Conservation (phyloP, 148 eudicot genomes). For the Camellia granthamiana region DNA sequence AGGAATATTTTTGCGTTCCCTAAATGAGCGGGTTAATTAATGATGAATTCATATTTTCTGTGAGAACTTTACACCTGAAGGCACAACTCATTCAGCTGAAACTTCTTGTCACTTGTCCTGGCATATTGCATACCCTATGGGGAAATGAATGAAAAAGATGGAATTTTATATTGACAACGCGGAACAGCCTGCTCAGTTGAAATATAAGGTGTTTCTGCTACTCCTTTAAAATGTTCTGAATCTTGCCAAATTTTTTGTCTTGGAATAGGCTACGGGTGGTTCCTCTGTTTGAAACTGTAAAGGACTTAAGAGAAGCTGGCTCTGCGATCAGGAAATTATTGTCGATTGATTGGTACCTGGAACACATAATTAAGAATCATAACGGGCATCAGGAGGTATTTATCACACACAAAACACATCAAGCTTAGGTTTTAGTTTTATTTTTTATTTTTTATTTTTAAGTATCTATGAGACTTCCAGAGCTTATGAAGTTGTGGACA, state of each 20-base stretch:
- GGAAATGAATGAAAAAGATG: not conserved
- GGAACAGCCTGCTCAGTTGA: not conserved
- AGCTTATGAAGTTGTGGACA: slow-evolving; percentile 29
- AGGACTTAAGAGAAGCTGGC: slow-evolving; percentile 86
- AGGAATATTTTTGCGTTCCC: not conserved
- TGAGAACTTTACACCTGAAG: not conserved
- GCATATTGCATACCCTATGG: not conserved
- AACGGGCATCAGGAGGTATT: slow-evolving; percentile 84
- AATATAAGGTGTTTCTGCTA: not conserved
- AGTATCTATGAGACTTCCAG: slow-evolving; percentile 3
- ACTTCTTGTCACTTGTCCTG: not conserved
- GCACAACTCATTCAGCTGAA: not conserved
- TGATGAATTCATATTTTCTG: not conserved
- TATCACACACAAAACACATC: not conserved
- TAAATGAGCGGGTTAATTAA: not conserved
- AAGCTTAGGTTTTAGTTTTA: not conserved
- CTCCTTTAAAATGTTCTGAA: not conserved
- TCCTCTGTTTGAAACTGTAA: slow-evolving; percentile 90
- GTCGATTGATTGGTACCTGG: slow-evolving; percentile 84
- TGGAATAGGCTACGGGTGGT: slow-evolving; percentile 74
- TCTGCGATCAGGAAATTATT: slow-evolving; percentile 66
- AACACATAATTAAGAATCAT: slow-evolving; percentile 78
- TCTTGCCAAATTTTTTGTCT: not conserved
- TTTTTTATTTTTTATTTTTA: not conserved
- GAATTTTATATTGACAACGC: not conserved